Percentiles rank a stretch among this genome's conserved stretches.
Conservation (phyloP, 768 basidiomycete genomes). For the Suillus ampliporus region DNA sequence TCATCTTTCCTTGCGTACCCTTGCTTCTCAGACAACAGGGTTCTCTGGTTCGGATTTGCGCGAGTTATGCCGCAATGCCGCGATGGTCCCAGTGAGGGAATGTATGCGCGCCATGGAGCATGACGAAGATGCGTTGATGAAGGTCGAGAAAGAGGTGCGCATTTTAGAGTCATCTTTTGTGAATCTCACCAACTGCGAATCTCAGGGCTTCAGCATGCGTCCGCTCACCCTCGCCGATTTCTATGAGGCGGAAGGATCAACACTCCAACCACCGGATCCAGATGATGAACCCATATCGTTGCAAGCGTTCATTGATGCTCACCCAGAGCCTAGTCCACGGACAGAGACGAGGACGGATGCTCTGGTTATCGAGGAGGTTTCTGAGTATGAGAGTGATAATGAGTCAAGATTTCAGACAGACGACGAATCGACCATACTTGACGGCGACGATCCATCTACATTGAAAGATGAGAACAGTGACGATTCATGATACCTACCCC, state of each 20-base stretch:
- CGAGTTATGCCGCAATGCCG: slow-evolving; percentile 92
- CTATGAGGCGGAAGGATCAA: slow-evolving; percentile 45
- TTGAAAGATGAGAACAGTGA: neutral
- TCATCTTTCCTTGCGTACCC: slow-evolving; percentile 59
- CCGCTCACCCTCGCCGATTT: slow-evolving; percentile 78
- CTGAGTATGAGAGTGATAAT: neutral
- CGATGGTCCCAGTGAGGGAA: slow-evolving; percentile 91
- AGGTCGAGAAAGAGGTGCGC: slow-evolving; percentile 51
- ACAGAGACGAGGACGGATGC: neutral
- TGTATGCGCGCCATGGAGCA: slow-evolving; percentile 62
- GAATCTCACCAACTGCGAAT: neutral
- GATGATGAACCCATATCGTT: slow-evolving; percentile 5
- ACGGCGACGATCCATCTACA: neutral
- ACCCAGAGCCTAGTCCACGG: neutral
- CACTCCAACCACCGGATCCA: slow-evolving; percentile 12
- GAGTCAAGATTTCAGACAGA: slow-evolving; percentile 1
- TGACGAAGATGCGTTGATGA: slow-evolving; percentile 55
- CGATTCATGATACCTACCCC: neutral
- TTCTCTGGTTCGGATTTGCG: slow-evolving; percentile 90
- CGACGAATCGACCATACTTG: slow-evolving; percentile 13
- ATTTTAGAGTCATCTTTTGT: slow-evolving; percentile 1
- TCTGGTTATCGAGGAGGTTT: neutral
- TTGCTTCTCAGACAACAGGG: slow-evolving; percentile 76
- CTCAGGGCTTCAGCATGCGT: slow-evolving; percentile 78
- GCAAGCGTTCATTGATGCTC: neutral